Conservation (phyloP, 192 early-diverging fungal genomes). For the Oehlia diaphana region DNA sequence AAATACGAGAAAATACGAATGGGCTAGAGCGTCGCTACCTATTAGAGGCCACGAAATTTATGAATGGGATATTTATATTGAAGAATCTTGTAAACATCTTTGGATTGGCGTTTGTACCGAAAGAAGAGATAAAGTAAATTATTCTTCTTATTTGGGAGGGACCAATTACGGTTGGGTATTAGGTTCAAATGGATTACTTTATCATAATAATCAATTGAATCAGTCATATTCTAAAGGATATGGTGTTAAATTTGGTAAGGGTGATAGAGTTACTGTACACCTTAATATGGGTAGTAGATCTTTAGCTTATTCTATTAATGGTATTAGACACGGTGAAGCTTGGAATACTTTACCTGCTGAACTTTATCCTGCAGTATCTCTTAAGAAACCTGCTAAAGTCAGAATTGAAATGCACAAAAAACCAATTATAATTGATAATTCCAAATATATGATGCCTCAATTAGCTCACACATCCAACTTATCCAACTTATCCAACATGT, state of each 20-base stretch:
- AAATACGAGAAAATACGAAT: not conserved
- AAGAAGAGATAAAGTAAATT: not conserved
- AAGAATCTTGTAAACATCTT: conserved; percentile 8
- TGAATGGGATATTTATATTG: conserved; percentile 25
- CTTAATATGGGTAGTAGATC: not conserved
- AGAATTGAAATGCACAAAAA: conserved; percentile 4
- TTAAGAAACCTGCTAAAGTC: not conserved
- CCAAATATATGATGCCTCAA: not conserved
- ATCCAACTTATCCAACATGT: too few species aligned
- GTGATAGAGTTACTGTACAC: not conserved
- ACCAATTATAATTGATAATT: not conserved
- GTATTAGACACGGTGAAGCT: not conserved
- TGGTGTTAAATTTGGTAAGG: not conserved
- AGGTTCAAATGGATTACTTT: conserved; percentile 1
- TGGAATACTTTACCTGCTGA: not conserved
- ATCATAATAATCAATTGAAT: not conserved
- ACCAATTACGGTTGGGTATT: not conserved
- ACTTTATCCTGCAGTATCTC: conserved; percentile 5
- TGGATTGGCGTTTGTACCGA: conserved; percentile 3
- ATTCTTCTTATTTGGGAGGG: conserved; percentile 9
- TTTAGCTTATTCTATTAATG: conserved; percentile 9
- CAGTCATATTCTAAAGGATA: not conserved
- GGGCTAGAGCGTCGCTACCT: not conserved
- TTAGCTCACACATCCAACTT: too few species aligned
- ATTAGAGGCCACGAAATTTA: conserved; percentile 11